A percentile compares a stretch with the other conserved stretches of the same genome.
These are phyloP conservation scores for Nitzschia sp. DNA, from an alignment of 108 stramenopile genomes.

Conservation along the genomic window DNA sequence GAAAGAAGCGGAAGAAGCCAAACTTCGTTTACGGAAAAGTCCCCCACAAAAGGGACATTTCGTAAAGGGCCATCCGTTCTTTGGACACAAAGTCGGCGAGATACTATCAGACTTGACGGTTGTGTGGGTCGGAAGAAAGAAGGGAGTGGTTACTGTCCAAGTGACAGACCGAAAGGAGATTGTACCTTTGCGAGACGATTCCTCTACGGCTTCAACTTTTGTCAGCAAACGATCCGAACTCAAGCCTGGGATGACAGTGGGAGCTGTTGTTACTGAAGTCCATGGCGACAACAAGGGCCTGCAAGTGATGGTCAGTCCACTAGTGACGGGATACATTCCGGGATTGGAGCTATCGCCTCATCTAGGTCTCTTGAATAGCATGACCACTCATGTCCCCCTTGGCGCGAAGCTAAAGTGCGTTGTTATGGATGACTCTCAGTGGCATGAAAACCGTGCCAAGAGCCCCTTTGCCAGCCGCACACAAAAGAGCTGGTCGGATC, in stretches of 20 bases:
- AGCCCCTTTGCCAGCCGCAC: neutral
- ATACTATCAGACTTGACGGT: constrained; percentile 52
- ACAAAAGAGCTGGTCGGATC: neutral
- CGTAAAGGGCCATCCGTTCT: constrained; percentile 72
- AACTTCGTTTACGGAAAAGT: constrained; percentile 39
- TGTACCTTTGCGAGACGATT: neutral
- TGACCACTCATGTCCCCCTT: constrained; percentile 47
- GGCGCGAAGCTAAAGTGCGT: constrained; percentile 59
- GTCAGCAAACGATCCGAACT: constrained; percentile 49
- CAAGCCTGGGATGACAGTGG: constrained; percentile 50
- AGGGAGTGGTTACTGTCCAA: constrained; percentile 9
- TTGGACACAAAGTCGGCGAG: constrained; percentile 54
- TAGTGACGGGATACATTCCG: constrained; percentile 67
- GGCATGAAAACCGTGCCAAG: constrained; percentile 27
- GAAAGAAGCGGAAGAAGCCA: constrained; percentile 39
- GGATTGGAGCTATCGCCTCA: constrained; percentile 66
- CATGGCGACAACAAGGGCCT: constrained; percentile 55
- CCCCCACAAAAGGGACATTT: constrained; percentile 43
- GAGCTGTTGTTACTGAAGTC: constrained; percentile 51
- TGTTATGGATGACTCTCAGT: constrained; percentile 49
- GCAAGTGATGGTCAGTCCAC: constrained; percentile 66
- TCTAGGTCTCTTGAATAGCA: constrained; percentile 60
- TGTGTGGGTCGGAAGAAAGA: constrained; percentile 26
- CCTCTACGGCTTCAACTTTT: constrained; percentile 28
- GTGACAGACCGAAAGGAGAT: constrained; percentile 21